Evolutionary conservation across 2,329 filamentous ascomycete species (phyloP).

Genomic region (Trichoderma aggressivum): DNA sequence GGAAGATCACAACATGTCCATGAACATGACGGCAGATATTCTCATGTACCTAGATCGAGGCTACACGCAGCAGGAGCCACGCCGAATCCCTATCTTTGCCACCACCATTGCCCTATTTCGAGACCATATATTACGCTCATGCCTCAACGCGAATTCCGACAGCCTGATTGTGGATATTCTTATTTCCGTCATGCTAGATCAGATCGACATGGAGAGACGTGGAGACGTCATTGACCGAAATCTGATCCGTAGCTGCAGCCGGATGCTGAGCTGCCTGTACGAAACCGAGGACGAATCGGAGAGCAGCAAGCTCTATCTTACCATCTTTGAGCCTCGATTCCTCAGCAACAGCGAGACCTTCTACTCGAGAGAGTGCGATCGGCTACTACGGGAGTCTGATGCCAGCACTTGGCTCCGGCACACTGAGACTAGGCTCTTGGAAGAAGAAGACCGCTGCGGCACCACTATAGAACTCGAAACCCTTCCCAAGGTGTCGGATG

Average conservation of each 20-base stretch:
- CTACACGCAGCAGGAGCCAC: slow-evolving; percentile 63
- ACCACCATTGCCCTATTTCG: slow-evolving; percentile 85
- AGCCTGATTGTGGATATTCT: slow-evolving; percentile 68
- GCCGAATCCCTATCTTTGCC: slow-evolving; percentile 75
- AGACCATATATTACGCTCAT: slow-evolving; percentile 72
- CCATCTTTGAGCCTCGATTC: slow-evolving; percentile 77
- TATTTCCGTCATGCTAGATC: slow-evolving; percentile 78
- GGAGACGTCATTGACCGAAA: slow-evolving; percentile 84
- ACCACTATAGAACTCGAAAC: slow-evolving; percentile 76
- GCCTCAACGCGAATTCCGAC: slow-evolving; percentile 43
- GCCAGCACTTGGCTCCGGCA: slow-evolving; percentile 78
- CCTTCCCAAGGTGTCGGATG: slow-evolving; percentile 65
- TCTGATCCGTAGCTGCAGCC: slow-evolving; percentile 76
- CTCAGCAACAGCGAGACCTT: slow-evolving; percentile 67
- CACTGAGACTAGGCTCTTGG: slow-evolving; percentile 67
- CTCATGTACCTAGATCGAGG: slow-evolving; percentile 96
- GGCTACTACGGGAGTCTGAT: slow-evolving; percentile 72
- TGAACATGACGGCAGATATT: slow-evolving; percentile 96
- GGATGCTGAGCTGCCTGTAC: slow-evolving; percentile 88
- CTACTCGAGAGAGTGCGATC: slow-evolving; percentile 72
- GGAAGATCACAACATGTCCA: slow-evolving; percentile 85
- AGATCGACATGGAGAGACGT: slow-evolving; percentile 87
- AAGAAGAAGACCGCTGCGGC: slow-evolving; percentile 78
- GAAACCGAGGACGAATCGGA: slow-evolving; percentile 76
- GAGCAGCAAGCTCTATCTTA: slow-evolving; percentile 76